Percentiles rank a stretch among this genome's conserved stretches.
phyloP scores from a whole-genome alignment of 306 rosid genomes.

The Adenanthera pavonina region DNA sequence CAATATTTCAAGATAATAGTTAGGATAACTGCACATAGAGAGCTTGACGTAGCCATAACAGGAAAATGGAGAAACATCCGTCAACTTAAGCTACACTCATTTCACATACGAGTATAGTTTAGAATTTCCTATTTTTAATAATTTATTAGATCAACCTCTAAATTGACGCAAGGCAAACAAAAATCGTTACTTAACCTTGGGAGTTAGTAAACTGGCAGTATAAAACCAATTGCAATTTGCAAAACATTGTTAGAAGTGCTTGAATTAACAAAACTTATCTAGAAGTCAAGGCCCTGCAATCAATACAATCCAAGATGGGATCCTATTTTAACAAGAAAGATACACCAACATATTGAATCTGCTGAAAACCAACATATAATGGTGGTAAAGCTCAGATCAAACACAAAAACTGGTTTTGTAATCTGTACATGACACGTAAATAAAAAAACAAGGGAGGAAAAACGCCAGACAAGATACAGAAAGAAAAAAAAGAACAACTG shows the following conservation, averaged over 20 bases:
- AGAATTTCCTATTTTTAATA: not conserved
- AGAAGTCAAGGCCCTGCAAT: not conserved
- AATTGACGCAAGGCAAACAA: not conserved
- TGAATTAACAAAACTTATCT: not conserved
- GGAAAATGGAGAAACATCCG: not conserved
- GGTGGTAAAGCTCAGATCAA: slow-evolving; percentile 11
- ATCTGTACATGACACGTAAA: not conserved
- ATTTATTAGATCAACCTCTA: not conserved
- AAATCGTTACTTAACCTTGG: not conserved
- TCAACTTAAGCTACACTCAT: not conserved
- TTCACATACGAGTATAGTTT: not conserved
- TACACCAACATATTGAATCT: not conserved
- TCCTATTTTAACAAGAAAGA: not conserved
- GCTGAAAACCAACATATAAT: not conserved
- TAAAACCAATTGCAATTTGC: not conserved
- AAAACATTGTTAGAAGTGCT: not conserved
- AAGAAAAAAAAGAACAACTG: not conserved
- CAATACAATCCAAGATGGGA: not conserved
- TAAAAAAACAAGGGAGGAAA: not conserved
- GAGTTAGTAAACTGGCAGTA: not conserved
- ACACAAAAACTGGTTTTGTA: slow-evolving; percentile 3
- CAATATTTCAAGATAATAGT: not conserved
- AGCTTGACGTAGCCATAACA: not conserved
- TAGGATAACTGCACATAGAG: not conserved
- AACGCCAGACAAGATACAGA: not conserved